Conservation (phyloP, 2,329 filamentous ascomycete species). For the Botryotinia convoluta region DNA sequence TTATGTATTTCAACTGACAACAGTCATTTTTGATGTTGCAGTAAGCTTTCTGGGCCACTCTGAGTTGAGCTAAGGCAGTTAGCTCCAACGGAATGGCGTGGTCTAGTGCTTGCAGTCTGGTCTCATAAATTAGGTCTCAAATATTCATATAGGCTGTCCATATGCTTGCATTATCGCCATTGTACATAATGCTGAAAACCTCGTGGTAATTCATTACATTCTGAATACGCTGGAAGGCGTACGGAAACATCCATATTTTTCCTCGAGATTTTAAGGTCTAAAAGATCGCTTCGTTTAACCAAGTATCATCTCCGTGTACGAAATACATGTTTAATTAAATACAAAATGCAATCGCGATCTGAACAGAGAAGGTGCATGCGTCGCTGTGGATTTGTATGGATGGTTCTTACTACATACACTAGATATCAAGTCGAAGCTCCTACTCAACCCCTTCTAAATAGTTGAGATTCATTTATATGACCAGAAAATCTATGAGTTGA, state of each 20-base stretch:
- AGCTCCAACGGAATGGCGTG: fast-evolving
- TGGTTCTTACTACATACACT: not conserved
- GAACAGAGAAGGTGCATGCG: too few species aligned
- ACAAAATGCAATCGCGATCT: too few species aligned
- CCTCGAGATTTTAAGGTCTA: fast-evolving
- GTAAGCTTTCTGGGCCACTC: not conserved
- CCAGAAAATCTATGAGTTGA: fast-evolving
- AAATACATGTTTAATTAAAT: not conserved
- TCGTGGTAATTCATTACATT: too few species aligned
- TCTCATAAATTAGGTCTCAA: too few species aligned
- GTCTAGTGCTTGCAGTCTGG: not conserved
- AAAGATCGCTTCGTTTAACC: not conserved
- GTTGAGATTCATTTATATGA: not conserved
- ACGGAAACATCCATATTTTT: not conserved
- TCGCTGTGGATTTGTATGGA: not conserved
- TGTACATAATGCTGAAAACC: too few species aligned
- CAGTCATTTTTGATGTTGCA: not conserved
- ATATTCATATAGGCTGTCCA: too few species aligned
- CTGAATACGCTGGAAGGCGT: not conserved
- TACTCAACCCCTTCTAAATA: not conserved
- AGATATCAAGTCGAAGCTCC: not conserved
- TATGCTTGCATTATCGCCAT: too few species aligned
- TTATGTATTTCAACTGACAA: not conserved
- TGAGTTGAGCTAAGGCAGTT: not conserved
- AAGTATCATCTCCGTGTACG: not conserved